These are phyloP conservation scores for Tolypocladium tropicale DNA, from an alignment of 2,329 filamentous ascomycete genomes.

Conservation along the genomic window DNA sequence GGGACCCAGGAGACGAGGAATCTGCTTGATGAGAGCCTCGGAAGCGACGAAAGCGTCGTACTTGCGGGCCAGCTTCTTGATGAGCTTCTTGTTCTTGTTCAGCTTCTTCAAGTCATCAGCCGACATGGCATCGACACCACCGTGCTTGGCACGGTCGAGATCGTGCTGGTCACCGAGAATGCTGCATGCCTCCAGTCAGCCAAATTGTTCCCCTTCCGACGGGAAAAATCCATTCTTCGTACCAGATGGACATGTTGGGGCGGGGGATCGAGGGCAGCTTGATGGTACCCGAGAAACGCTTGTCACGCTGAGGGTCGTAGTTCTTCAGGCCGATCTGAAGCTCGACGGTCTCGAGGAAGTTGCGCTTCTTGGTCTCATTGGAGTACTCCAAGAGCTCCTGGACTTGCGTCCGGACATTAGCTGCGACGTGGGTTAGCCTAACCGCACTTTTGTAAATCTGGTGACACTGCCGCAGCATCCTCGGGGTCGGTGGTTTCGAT, in stretches of 20 bases:
- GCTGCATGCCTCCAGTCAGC: conserved; percentile 18
- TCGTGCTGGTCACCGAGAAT: conserved; percentile 76
- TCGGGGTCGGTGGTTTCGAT: background rate
- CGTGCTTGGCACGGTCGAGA: conserved; percentile 99
- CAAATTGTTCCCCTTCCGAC: conserved; percentile 14
- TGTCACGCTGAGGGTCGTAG: conserved; percentile 99
- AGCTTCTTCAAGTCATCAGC: conserved; percentile 99
- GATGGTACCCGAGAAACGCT: conserved; percentile 99
- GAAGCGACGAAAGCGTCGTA: conserved; percentile 99
- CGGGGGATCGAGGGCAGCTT: conserved; percentile 86
- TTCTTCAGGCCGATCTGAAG: conserved; percentile 93
- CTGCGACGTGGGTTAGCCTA: conserved; percentile 28
- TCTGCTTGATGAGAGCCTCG: conserved; percentile 98
- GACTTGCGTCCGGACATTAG: conserved; percentile 94
- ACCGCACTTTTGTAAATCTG: background rate
- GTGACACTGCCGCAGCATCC: background rate
- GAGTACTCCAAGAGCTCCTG: conserved; percentile 92
- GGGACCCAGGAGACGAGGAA: conserved; percentile 97
- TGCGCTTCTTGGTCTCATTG: conserved; percentile 88
- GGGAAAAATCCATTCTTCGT: conserved; percentile 4
- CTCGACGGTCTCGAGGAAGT: conserved; percentile 93
- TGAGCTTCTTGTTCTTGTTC: conserved; percentile 99
- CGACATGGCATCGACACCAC: conserved; percentile 96
- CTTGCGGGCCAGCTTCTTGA: conserved; percentile 99
- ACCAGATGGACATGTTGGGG: conserved; percentile 79